Conservation (phyloP, 2,329 filamentous ascomycete species). For the Scedosporium dehoogii region DNA sequence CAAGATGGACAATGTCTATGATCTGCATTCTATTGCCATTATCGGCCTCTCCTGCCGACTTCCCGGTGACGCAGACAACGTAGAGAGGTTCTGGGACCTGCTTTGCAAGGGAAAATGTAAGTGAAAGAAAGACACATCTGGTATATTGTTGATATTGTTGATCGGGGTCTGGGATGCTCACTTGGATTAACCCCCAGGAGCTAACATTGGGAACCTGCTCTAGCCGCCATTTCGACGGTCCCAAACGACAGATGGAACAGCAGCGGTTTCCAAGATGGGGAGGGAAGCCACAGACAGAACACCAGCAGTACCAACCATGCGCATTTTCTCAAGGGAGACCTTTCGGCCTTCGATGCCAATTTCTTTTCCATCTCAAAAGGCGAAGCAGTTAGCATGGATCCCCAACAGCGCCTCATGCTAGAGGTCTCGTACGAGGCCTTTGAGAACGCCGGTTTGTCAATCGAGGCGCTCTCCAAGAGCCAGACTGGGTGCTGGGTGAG, state of each 20-base stretch:
- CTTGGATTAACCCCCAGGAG: too few species aligned
- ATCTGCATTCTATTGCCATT: slow-evolving; percentile 22
- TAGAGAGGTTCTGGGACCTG: slow-evolving; percentile 20
- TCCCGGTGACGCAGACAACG: slow-evolving; percentile 17
- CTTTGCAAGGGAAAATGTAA: slow-evolving; percentile 17
- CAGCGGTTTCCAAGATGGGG: too few species aligned
- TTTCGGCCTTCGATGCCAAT: slow-evolving; percentile 17
- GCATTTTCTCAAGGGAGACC: too few species aligned
- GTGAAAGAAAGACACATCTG: slow-evolving; percentile 15
- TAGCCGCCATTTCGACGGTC: too few species aligned
- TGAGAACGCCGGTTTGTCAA: slow-evolving; percentile 10
- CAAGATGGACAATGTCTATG: too few species aligned
- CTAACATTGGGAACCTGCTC: too few species aligned
- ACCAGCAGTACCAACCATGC: too few species aligned
- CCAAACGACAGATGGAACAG: too few species aligned
- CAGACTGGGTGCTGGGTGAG: slow-evolving; percentile 9
- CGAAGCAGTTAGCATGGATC: slow-evolving; percentile 17
- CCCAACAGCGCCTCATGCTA: slow-evolving; percentile 20
- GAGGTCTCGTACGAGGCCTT: slow-evolving; percentile 17
- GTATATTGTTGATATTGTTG: too few species aligned
- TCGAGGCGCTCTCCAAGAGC: background rate
- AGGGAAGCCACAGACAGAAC: too few species aligned
- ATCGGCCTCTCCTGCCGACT: slow-evolving; percentile 14
- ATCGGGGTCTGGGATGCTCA: background rate
- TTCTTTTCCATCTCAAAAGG: slow-evolving; percentile 19